phyloP scores from a whole-genome alignment of 2,329 filamentous ascomycete species.

The Talaromyces sp. region DNA sequence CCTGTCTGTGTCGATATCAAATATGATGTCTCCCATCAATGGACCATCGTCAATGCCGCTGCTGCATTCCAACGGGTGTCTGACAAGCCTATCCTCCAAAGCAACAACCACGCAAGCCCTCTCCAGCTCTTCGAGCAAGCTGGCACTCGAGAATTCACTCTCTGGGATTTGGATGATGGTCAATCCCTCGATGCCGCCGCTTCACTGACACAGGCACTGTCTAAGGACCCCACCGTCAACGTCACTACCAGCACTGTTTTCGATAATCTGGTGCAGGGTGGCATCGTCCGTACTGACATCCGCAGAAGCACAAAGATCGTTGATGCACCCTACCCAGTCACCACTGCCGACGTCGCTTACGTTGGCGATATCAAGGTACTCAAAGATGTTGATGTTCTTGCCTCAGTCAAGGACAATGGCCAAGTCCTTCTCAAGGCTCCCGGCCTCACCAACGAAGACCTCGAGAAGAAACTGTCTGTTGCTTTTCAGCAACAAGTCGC shows the following conservation, averaged over 20 bases:
- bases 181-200: conserved; percentile 61
- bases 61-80: conserved; percentile 46
- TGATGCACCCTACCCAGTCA: conserved; percentile 77
- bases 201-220: conserved; percentile 57
- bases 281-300: conserved; percentile 77
- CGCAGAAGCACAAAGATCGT: conserved; percentile 77
- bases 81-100: conserved; percentile 39
- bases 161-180: conserved; percentile 87
- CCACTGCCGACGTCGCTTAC: conserved; percentile 72
- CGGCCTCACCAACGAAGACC: conserved; percentile 78
- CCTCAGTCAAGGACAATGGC: conserved; percentile 65
- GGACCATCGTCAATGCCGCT: conserved; percentile 51
- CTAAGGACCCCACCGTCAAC: conserved; percentile 58
- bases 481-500: conserved; percentile 67
- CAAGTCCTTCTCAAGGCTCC: conserved; percentile 72
- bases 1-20: conserved; percentile 78
- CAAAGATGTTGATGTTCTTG: conserved; percentile 69
- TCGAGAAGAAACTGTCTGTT: conserved; percentile 77
- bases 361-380: conserved; percentile 78
- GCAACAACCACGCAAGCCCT: conserved; percentile 38
- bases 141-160: conserved; percentile 76
- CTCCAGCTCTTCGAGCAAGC: conserved; percentile 53
- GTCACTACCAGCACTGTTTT: conserved; percentile 57
- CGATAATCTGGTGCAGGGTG: conserved; percentile 67
- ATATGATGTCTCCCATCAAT: conserved; percentile 70